Conservation (phyloP, 495 filamentous ascomycete species). For the Penicillium arizonense region DNA sequence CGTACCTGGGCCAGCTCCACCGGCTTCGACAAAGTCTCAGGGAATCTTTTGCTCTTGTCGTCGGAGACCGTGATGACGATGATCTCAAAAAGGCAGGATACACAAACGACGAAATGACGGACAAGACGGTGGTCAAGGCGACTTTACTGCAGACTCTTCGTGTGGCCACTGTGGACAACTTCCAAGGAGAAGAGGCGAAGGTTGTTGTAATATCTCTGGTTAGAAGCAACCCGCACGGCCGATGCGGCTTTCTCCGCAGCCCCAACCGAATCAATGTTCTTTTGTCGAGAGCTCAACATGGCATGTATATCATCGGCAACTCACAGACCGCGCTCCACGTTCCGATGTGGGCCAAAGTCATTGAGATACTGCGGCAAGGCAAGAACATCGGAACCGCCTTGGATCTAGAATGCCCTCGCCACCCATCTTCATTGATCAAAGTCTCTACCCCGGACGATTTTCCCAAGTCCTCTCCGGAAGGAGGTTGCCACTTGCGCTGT, state of each 20-base stretch:
- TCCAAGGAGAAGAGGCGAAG: constrained; percentile 81
- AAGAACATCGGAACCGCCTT: constrained; percentile 54
- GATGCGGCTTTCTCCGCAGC: constrained; percentile 72
- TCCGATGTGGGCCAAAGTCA: constrained; percentile 68
- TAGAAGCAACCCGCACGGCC: constrained; percentile 61
- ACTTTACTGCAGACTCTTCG: constrained; percentile 60
- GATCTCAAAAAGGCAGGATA: constrained; percentile 55
- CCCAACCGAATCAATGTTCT: constrained; percentile 81
- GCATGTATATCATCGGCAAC: constrained; percentile 86
- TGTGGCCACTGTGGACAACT: constrained; percentile 84
- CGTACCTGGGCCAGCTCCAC: constrained; percentile 71
- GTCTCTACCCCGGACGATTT: constrained; percentile 66
- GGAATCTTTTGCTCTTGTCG: constrained; percentile 55
- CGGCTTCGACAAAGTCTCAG: constrained; percentile 53
- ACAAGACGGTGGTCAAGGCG: constrained; percentile 34
- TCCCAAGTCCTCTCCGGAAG: constrained; percentile 59
- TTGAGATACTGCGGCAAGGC: constrained; percentile 48
- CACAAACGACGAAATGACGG: constrained; percentile 21
- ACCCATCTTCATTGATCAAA: constrained; percentile 56
- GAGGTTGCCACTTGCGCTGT: constrained; percentile 65
- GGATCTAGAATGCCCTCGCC: constrained; percentile 64
- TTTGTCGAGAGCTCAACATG: constrained; percentile 68
- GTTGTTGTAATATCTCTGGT: constrained; percentile 82
- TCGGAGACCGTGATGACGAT: constrained; percentile 67
- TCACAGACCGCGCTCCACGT: constrained; percentile 53